Evolutionary conservation across 495 filamentous ascomycete genomes (phyloP), one percentile per base, ranked within the genome.

Genomic region (Lophiotrema nucula): DNA sequence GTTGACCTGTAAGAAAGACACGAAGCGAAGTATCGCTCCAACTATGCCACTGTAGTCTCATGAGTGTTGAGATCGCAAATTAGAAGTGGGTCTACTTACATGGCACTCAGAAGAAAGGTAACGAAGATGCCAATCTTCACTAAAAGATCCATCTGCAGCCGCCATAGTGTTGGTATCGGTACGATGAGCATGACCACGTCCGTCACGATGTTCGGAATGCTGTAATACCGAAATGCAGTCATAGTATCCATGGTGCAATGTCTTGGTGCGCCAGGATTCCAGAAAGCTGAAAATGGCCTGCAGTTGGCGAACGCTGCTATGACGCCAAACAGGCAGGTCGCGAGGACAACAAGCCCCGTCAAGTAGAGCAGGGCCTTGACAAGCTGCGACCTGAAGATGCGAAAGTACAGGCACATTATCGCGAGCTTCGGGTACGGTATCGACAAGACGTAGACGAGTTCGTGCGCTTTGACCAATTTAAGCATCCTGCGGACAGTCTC

Each of bases 351-450:
- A 4, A 56, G 15, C 10, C 44, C 52, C 2, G 52, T 62, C 0
- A 19, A 13, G 18, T 56, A 56, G 12, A 62, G 23, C 18, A 50
- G 31, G 19, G 22, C 25, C 11, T 35, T 28, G 2, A 28, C 26
- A 1, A 24, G 1, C 28, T 42, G 43, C 13, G 44, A 33, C 13
- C 41, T 56, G 43, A 56, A 62, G 5, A 62, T 44, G 15, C 46
- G 35, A n/a, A 50, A 42, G 47, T 62, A 62, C 23, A 62, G 52
- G n/a, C 46, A 56, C 11, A 62, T 16, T 10, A 62, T 62, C 1
- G 58, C 51, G 23, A 62, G 52, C 21, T 56, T 62, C 3, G 58
- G 58, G 21, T 44, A 62, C 4, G 52, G 44, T 22, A 62, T 50
- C 26, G 58, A 50, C 27, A 41, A 8, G 13, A 50, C 45, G 38